Evolutionary conservation across 768 basidiomycete genomes (phyloP).

Genomic region (Leucocoprinus leucothites): DNA sequence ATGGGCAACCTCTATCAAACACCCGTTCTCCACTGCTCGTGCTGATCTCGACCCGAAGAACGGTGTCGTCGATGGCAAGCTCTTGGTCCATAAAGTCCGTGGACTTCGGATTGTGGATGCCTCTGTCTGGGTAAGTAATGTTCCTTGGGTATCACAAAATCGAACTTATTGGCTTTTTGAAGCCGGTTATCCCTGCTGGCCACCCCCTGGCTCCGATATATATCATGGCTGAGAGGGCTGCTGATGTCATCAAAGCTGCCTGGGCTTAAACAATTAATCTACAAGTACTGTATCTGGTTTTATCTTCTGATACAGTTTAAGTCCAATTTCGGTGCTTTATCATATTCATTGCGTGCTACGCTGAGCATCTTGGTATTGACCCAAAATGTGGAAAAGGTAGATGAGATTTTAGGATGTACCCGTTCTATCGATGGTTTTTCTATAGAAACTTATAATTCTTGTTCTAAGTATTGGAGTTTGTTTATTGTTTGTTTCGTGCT

Average conservation of each 20-base stretch:
- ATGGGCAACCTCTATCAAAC: conserved; percentile 20
- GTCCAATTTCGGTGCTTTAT: too few species aligned
- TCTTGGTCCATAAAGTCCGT: conserved; percentile 24
- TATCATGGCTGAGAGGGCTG: conserved; percentile 9
- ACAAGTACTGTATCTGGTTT: too few species aligned
- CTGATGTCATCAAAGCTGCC: conserved; percentile 5
- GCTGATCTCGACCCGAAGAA: conserved; percentile 18
- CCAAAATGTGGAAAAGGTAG: too few species aligned
- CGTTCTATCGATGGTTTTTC: too few species aligned
- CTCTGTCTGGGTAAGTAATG: conserved; percentile 19
- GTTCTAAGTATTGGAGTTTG: too few species aligned
- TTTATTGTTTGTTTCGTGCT: too few species aligned
- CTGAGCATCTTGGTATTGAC: too few species aligned
- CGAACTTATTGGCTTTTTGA: background rate
- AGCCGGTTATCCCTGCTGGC: conserved; percentile 22
- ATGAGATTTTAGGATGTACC: too few species aligned
- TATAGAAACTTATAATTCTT: too few species aligned
- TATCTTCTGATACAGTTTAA: too few species aligned
- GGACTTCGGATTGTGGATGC: conserved; percentile 32
- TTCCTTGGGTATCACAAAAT: background rate
- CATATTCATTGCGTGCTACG: too few species aligned
- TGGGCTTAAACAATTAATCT: background rate
- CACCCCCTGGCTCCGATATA: conserved; percentile 19
- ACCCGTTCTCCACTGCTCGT: conserved; percentile 24
- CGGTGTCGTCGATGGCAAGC: conserved; percentile 28